These are phyloP conservation scores for Dendrobium huoshanense DNA, from an alignment of 106 monocot species.

Conservation along the genomic window DNA sequence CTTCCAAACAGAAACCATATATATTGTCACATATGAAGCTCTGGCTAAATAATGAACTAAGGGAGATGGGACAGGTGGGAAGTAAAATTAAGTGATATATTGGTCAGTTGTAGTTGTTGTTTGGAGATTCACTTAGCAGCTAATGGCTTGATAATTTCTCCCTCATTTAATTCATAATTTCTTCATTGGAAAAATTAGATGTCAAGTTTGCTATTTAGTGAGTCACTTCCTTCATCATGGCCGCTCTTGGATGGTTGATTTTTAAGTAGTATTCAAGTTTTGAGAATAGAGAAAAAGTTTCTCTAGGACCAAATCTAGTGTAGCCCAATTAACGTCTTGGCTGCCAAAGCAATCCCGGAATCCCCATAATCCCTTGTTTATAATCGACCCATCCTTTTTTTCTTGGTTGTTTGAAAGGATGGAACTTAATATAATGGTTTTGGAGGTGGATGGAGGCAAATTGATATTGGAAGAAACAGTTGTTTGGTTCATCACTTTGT, in stretches of 20 bases:
- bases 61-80: background rate
- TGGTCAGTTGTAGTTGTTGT: too few relatives aligned
- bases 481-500: background rate
- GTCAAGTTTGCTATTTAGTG: too few relatives aligned
- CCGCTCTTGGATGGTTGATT: background rate
- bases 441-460: background rate
- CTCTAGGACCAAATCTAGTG: background rate
- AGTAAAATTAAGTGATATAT: background rate
- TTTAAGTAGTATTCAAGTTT: background rate
- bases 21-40: background rate
- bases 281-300: background rate
- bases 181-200: too few relatives aligned
- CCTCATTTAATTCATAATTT: too few relatives aligned
- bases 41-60: background rate
- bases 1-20: background rate
- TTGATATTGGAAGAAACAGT: background rate
- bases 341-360: background rate
- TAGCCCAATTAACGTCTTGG: background rate
- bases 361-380: background rate
- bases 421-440: background rate
- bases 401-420: background rate
- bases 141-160: too few relatives aligned
- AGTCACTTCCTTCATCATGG: background rate
- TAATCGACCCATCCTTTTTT: background rate
- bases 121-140: too few relatives aligned